These are phyloP conservation scores for Trametes elegans DNA, from an alignment of 768 basidiomycete genomes.

Conservation along the genomic window DNA sequence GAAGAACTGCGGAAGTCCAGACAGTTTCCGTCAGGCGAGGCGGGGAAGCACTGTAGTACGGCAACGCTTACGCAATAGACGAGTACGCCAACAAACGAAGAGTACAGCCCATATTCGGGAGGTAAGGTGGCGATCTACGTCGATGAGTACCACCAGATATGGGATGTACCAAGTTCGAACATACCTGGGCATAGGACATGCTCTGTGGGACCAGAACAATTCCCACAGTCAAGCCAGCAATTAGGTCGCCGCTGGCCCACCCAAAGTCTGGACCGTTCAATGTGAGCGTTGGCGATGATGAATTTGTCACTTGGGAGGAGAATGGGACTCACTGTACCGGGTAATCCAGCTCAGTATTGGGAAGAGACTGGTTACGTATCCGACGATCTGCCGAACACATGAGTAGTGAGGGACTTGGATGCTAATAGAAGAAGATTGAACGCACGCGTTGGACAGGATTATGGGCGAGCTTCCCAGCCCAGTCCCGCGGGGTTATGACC, in stretches of 20 bases:
- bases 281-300: too few species aligned
- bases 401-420: background rate
- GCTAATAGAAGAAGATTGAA: background rate
- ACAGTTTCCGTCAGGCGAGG: constrained; percentile 1
- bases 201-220: constrained; percentile 92
- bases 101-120: constrained; percentile 88
- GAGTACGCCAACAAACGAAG: constrained; percentile 84
- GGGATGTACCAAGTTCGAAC: background rate
- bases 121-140: constrained; percentile 76
- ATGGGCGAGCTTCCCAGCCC: constrained; percentile 37
- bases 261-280: constrained; percentile 36
- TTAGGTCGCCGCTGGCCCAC: constrained; percentile 84
- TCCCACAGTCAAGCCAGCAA: constrained; percentile 91
- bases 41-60: background rate
- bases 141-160: background rate
- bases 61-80: constrained; percentile 65
- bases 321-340: constrained; percentile 66
- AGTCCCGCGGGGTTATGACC: constrained; percentile 57
- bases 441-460: constrained; percentile 40
- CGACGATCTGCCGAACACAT: constrained; percentile 43
- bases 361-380: constrained; percentile 73
- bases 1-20: constrained; percentile 58
- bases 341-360: constrained; percentile 83
- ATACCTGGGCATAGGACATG: constrained; percentile 81
- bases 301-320: too few species aligned